These are phyloP conservation scores for Xerocomellus dryophilus DNA, from an alignment of 768 basidiomycete genomes.

Conservation along the genomic window DNA sequence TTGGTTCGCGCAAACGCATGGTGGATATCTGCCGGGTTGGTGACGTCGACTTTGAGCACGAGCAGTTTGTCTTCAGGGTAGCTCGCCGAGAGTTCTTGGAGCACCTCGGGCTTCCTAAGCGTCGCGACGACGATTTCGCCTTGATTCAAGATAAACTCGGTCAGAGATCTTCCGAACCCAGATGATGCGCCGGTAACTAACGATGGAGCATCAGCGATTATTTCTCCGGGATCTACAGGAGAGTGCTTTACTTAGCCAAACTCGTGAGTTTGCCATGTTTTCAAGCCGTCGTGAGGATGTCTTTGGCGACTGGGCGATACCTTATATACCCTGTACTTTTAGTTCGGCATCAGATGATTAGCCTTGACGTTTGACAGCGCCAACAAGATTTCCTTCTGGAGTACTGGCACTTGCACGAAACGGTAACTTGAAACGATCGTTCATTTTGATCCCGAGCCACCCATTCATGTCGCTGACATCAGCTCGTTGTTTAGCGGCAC, in stretches of 20 bases:
- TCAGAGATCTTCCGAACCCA: conserved; percentile 37
- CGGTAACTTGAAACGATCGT: background rate
- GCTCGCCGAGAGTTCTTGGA: background rate
- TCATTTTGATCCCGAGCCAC: background rate
- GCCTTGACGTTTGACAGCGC: background rate
- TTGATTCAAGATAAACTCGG: conserved; percentile 29
- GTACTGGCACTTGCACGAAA: background rate
- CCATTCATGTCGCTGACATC: background rate
- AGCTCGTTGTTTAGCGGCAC: background rate
- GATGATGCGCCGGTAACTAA: conserved; percentile 41
- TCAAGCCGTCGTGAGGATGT: background rate
- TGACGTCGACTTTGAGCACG: conserved; percentile 15
- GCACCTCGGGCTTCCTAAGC: conserved; percentile 35
- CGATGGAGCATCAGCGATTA: background rate
- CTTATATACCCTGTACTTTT: background rate
- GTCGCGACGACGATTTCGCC: conserved; percentile 44
- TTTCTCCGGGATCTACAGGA: background rate
- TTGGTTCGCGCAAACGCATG: conserved; percentile 10
- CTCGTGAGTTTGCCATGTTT: conserved; percentile 4
- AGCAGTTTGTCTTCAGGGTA: conserved; percentile 14
- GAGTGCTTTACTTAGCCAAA: conserved; percentile 8
- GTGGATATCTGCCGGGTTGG: conserved; percentile 8
- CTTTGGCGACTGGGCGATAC: background rate
- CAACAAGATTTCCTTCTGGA: background rate
- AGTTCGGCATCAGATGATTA: background rate